Conservation (phyloP, 805 yeast genomes). For the Ogataea methanolica region DNA sequence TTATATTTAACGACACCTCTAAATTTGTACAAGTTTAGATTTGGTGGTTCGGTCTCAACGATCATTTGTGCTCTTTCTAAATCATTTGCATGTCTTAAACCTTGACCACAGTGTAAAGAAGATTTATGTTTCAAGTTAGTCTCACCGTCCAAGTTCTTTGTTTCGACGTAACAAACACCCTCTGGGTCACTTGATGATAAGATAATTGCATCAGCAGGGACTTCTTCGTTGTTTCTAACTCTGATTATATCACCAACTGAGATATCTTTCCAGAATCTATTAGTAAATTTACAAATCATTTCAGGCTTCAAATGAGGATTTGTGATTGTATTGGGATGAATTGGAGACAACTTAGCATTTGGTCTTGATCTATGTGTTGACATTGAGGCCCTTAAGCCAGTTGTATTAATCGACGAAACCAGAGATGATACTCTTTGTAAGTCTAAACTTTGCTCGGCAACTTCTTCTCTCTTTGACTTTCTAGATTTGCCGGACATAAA, state of each 20-base stretch:
- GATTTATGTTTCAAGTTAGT: conserved; percentile 63
- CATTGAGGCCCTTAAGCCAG: conserved; percentile 8
- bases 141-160: conserved; percentile 71
- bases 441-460: conserved; percentile 1
- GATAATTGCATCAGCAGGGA: conserved; percentile 70
- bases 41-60: conserved; percentile 73
- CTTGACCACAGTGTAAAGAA: conserved; percentile 49
- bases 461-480: not conserved
- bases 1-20: conserved; percentile 61
- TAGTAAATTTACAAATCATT: conserved; percentile 28
- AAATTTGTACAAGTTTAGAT: conserved; percentile 56
- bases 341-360: conserved; percentile 15
- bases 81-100: conserved; percentile 53
- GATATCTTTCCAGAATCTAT: conserved; percentile 57
- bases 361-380: conserved; percentile 14
- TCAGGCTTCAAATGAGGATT: conserved; percentile 29
- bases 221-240: conserved; percentile 68
- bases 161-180: conserved; percentile 64
- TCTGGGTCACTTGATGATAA: conserved; percentile 64
- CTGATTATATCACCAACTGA: conserved; percentile 71
- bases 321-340: conserved; percentile 27
- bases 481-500: conserved; percentile 9
- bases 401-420: conserved; percentile 9
- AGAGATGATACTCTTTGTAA: conserved; percentile 10
- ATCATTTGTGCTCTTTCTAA: conserved; percentile 53